These are phyloP conservation scores for Diphasiastrum complanatum DNA, from an alignment of 83 land plant species.

Conservation along the genomic window DNA sequence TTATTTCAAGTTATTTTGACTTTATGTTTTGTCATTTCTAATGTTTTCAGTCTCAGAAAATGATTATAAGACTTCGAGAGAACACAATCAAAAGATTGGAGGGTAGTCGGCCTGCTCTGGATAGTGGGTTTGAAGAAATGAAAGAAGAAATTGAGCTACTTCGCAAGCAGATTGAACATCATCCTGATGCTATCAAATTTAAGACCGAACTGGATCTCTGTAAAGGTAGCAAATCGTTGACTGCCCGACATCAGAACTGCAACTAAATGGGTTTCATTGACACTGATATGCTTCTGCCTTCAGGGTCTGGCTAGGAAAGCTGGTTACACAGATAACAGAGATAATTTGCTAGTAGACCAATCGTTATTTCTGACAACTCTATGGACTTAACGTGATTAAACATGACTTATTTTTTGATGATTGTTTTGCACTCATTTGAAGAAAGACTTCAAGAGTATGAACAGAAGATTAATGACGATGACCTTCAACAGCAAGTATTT, in stretches of 20 bases:
- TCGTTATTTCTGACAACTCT: too few species aligned
- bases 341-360: too few species aligned
- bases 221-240: not conserved
- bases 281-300: not conserved
- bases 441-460: slow-evolving; percentile 2
- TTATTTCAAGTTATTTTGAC: too few species aligned
- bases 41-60: slow-evolving; percentile 6
- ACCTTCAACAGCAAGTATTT: not conserved
- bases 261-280: too few species aligned
- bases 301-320: not conserved
- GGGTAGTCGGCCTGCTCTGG: not conserved
- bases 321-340: not conserved
- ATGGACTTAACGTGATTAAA: not conserved
- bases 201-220: slow-evolving; percentile 7
- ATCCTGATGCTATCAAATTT: slow-evolving; percentile 2
- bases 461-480: not conserved
- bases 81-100: slow-evolving; percentile 1
- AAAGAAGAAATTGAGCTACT: slow-evolving; percentile 6
- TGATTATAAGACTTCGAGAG: not conserved
- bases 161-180: slow-evolving; percentile 3
- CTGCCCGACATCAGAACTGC: too few species aligned
- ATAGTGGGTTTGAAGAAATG: not conserved
- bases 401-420: not conserved
- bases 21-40: too few species aligned
- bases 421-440: not conserved